phyloP scores from a whole-genome alignment of 495 filamentous ascomycete species.

The Daldinia loculata region DNA sequence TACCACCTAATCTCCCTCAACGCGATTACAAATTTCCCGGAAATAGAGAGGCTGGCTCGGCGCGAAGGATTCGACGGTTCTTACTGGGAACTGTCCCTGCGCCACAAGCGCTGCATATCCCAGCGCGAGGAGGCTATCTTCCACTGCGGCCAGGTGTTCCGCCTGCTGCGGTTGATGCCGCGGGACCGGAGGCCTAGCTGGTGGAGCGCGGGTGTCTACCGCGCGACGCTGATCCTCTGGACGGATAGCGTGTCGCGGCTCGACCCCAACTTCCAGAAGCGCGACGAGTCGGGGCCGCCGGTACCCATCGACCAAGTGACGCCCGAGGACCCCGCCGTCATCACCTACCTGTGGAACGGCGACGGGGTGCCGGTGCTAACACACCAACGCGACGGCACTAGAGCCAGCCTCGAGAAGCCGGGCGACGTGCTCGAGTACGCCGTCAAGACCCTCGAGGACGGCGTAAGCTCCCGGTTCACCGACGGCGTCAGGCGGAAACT shows the following conservation, averaged over 20 bases:
- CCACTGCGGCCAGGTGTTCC: slow-evolving; percentile 68
- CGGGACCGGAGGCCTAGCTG: slow-evolving; percentile 57
- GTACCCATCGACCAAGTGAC: slow-evolving; percentile 54
- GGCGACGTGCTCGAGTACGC: slow-evolving; percentile 54
- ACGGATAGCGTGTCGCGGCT: slow-evolving; percentile 50
- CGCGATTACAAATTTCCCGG: slow-evolving; percentile 64
- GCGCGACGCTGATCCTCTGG: slow-evolving; percentile 62
- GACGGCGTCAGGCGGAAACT: slow-evolving; percentile 61
- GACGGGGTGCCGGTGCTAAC: slow-evolving; percentile 52
- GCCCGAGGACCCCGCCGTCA: slow-evolving; percentile 50
- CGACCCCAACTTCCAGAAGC: slow-evolving; percentile 48
- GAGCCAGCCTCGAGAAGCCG: slow-evolving; percentile 50
- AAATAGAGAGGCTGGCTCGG: slow-evolving; percentile 66
- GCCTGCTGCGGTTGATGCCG: slow-evolving; percentile 59
- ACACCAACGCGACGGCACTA: slow-evolving; percentile 38
- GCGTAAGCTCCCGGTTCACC: slow-evolving; percentile 50
- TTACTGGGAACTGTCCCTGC: slow-evolving; percentile 56
- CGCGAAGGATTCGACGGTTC: slow-evolving; percentile 59
- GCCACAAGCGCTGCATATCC: slow-evolving; percentile 62
- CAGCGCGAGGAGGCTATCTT: slow-evolving; percentile 64
- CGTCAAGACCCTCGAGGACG: slow-evolving; percentile 56
- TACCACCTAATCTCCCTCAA: slow-evolving; percentile 72
- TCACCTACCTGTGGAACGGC: slow-evolving; percentile 50
- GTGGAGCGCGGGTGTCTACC: slow-evolving; percentile 64
- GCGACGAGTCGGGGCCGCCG: slow-evolving; percentile 24